phyloP scores from a whole-genome alignment of 441 rosid species.

The Gossypium trilobum region DNA sequence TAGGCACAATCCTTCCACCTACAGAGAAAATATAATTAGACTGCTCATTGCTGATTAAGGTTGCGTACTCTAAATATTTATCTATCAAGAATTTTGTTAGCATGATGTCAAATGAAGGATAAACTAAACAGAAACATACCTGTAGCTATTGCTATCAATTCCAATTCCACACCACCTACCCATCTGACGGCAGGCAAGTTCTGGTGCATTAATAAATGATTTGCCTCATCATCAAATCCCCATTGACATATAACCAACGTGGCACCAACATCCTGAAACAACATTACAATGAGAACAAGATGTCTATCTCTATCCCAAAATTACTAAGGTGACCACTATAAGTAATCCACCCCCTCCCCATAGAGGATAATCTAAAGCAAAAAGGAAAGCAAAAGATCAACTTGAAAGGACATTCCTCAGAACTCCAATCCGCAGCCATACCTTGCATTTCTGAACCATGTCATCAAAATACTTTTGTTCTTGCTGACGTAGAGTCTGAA shows the following conservation, averaged over 20 bases:
- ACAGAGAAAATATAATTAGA: conserved; percentile 16
- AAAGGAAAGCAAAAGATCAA: background rate
- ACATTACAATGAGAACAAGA: background rate
- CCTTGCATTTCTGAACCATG: conserved; percentile 99
- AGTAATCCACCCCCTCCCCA: background rate
- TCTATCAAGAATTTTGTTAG: background rate
- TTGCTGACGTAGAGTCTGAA: conserved; percentile 76
- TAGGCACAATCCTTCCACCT: conserved; percentile 99
- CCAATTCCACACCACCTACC: conserved; percentile 99
- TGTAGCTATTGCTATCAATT: conserved; percentile 95
- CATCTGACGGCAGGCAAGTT: conserved; percentile 95
- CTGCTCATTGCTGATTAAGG: background rate
- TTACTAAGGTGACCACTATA: background rate
- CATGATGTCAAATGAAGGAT: background rate
- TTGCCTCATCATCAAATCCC: conserved; percentile 99
- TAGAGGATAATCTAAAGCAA: background rate
- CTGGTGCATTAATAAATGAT: conserved; percentile 87
- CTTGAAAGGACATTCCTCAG: background rate
- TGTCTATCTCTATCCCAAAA: background rate
- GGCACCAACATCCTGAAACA: conserved; percentile 85
- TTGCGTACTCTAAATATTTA: background rate
- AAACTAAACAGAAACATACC: conserved; percentile 33
- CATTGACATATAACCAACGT: conserved; percentile 96
- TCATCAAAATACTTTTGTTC: conserved; percentile 88
- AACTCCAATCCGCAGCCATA: conserved; percentile 12